Conservation (phyloP, 2,329 filamentous ascomycete genomes). For the Zymoseptoria tritici region DNA sequence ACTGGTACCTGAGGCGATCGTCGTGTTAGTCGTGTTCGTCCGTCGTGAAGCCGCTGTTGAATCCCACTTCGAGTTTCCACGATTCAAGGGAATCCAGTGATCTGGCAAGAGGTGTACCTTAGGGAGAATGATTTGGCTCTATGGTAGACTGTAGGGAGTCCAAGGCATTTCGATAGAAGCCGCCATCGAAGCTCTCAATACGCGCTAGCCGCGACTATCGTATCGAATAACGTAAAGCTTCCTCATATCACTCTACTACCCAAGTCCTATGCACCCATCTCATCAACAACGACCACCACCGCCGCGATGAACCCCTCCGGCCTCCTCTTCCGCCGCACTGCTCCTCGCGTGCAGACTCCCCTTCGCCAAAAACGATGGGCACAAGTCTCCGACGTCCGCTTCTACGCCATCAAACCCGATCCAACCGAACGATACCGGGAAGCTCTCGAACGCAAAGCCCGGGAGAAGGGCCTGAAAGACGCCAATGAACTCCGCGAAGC, state of each 20-base stretch:
- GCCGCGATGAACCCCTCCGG: slow-evolving; percentile 13
- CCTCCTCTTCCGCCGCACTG: slow-evolving; percentile 18
- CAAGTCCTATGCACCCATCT: not conserved
- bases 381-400: slow-evolving; percentile 84
- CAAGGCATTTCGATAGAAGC: too few relatives aligned
- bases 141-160: too few relatives aligned
- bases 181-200: not conserved
- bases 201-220: not conserved
- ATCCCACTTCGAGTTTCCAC: too few relatives aligned
- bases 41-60: too few relatives aligned
- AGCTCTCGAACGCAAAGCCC: slow-evolving; percentile 77
- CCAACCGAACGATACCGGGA: slow-evolving; percentile 65
- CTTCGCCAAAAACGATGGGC: slow-evolving; percentile 71
- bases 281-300: not conserved
- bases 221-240: not conserved
- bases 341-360: slow-evolving; percentile 18
- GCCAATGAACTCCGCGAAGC: slow-evolving; percentile 71
- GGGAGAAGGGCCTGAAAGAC: slow-evolving; percentile 59
- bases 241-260: not conserved
- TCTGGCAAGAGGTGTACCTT: too few relatives aligned
- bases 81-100: too few relatives aligned
- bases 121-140: too few relatives aligned
- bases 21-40: too few relatives aligned
- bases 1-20: too few relatives aligned
- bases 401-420: slow-evolving; percentile 70